Percentiles rank a stretch among this genome's conserved stretches.
These are phyloP conservation scores for Fusarium nodosum DNA, from an alignment of 2,329 filamentous ascomycete species.

Conservation along the genomic window DNA sequence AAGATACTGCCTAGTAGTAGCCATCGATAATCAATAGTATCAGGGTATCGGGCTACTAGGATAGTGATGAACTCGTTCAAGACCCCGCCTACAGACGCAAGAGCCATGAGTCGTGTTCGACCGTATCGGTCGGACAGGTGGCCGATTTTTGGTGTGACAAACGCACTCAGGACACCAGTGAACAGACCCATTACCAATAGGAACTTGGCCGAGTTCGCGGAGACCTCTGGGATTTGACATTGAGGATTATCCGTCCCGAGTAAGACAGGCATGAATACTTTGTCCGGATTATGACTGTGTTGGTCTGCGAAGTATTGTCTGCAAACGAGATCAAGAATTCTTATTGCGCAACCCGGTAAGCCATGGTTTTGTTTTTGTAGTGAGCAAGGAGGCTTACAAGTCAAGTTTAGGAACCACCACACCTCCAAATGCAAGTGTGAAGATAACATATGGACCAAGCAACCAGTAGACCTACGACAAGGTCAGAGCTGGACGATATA, in stretches of 20 bases:
- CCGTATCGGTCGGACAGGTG: slow-evolving; percentile 89
- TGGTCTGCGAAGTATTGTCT: slow-evolving; percentile 82
- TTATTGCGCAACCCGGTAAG: slow-evolving; percentile 50
- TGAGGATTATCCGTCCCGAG: slow-evolving; percentile 80
- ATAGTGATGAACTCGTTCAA: slow-evolving; percentile 82
- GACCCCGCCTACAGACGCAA: slow-evolving; percentile 82
- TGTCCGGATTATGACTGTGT: slow-evolving; percentile 68
- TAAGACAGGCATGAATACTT: slow-evolving; percentile 73
- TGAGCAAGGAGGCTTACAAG: slow-evolving; percentile 62
- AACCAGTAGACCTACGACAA: slow-evolving; percentile 81
- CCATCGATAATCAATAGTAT: slow-evolving; percentile 80
- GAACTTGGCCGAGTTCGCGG: slow-evolving; percentile 82
- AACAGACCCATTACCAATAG: slow-evolving; percentile 81
- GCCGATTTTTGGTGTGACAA: slow-evolving; percentile 86
- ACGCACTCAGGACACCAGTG: slow-evolving; percentile 81
- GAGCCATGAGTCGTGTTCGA: slow-evolving; percentile 78
- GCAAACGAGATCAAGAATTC: slow-evolving; percentile 85
- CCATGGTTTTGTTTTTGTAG: not conserved
- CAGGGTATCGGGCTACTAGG: slow-evolving; percentile 80
- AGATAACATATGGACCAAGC: slow-evolving; percentile 82
- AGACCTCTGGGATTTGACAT: slow-evolving; percentile 84
- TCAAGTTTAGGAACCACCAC: slow-evolving; percentile 89
- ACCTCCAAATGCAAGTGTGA: slow-evolving; percentile 88
- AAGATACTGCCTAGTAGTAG: slow-evolving; percentile 81
- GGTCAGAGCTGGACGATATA: slow-evolving; percentile 42